Evolutionary conservation across 805 yeast species (phyloP).

Genomic region (Wickerhamiella cacticola): DNA sequence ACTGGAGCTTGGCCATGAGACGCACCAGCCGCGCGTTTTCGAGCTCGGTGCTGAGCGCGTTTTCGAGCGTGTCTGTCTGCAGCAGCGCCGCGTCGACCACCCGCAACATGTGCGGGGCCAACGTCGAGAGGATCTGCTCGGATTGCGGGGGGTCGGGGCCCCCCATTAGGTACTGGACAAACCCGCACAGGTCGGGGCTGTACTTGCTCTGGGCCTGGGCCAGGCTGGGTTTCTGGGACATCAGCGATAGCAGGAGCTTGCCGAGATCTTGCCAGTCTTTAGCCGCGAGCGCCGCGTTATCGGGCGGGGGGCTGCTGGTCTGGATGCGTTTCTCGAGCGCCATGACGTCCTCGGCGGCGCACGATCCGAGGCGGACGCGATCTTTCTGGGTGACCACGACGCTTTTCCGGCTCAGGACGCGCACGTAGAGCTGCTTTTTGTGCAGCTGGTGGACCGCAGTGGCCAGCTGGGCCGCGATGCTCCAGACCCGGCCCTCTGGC

Average conservation of each 20-base stretch:
- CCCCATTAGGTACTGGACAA: slow-evolving; percentile 18
- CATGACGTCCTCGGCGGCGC: slow-evolving; percentile 61
- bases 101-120: slow-evolving; percentile 23
- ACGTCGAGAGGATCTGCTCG: slow-evolving; percentile 14
- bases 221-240: slow-evolving; percentile 21
- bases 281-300: not conserved
- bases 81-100: slow-evolving; percentile 21
- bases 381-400: slow-evolving; percentile 61
- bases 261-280: slow-evolving; percentile 50
- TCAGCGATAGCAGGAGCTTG: slow-evolving; percentile 43
- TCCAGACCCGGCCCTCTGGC: slow-evolving; percentile 62
- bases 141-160: slow-evolving; percentile 15
- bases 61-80: slow-evolving; percentile 27
- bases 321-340: slow-evolving; percentile 24
- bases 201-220: slow-evolving; percentile 14
- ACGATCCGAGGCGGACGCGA: slow-evolving; percentile 57
- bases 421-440: slow-evolving; percentile 47
- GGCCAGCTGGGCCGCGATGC: slow-evolving; percentile 59
- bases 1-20: slow-evolving; percentile 67
- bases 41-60: slow-evolving; percentile 48
- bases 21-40: slow-evolving; percentile 85
- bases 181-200: slow-evolving; percentile 20
- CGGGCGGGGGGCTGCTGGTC: not conserved
- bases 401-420: slow-evolving; percentile 49
- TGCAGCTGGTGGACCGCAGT: slow-evolving; percentile 61